Percentiles rank a stretch among this genome's conserved stretches.
Conservation (phyloP, 2,329 filamentous ascomycete species). For the Cladophialophora carrionii region DNA sequence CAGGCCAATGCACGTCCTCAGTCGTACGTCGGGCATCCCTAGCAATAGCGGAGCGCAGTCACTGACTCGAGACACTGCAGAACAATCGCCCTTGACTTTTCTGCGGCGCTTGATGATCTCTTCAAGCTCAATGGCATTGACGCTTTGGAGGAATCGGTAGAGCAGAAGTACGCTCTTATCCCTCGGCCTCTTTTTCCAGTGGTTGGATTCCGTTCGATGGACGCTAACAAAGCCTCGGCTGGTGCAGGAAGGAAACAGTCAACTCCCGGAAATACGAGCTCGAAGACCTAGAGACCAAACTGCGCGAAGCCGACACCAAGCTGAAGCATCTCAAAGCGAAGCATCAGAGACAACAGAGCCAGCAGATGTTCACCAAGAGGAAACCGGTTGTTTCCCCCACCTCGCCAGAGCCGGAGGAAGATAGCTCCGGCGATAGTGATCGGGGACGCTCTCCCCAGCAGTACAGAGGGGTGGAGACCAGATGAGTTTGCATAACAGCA, state of each 20-base stretch:
- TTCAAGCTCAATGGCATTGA: slow-evolving; percentile 83
- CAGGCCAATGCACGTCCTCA: slow-evolving; percentile 69
- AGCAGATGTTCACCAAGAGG: slow-evolving; percentile 19
- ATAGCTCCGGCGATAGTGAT: slow-evolving; percentile 35
- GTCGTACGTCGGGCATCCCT: slow-evolving; percentile 60
- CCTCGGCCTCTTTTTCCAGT: slow-evolving; percentile 39
- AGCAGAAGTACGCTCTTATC: slow-evolving; percentile 67
- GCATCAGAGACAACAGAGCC: slow-evolving; percentile 29
- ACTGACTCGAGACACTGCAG: slow-evolving; percentile 51
- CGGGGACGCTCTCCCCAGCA: slow-evolving; percentile 19
- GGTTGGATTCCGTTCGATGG: not conserved
- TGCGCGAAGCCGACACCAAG: slow-evolving; percentile 82
- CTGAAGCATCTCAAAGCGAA: slow-evolving; percentile 54
- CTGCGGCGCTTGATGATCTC: slow-evolving; percentile 80
- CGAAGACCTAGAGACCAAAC: slow-evolving; percentile 78
- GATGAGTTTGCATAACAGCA: slow-evolving; percentile 17
- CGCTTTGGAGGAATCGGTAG: slow-evolving; percentile 72
- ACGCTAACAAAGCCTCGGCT: not conserved
- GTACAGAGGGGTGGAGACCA: slow-evolving; percentile 4
- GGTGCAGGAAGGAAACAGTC: slow-evolving; percentile 74
- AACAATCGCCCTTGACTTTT: slow-evolving; percentile 85
- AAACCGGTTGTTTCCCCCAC: slow-evolving; percentile 19
- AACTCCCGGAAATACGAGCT: slow-evolving; percentile 75
- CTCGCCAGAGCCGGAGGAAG: slow-evolving; percentile 17
- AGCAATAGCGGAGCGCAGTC: slow-evolving; percentile 1